Base-by-base conservation (phyloP, 192 early-diverging fungal genomes). In the Anaeromyces robustus region DNA sequence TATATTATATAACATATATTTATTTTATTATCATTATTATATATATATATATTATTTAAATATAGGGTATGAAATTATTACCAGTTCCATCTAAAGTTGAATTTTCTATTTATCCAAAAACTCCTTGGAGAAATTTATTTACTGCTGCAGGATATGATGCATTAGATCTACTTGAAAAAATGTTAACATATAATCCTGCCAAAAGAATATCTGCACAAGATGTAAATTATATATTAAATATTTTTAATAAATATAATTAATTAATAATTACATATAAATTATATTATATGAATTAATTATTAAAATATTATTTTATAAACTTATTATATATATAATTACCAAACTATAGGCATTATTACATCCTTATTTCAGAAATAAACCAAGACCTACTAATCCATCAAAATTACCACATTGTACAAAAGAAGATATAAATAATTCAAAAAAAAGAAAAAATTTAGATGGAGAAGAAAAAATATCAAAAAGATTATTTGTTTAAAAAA, bases 181-280 rank as follows among this genome's bases (percentile, higher is more conserved):
- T 98, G 93, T 83, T 99, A 43, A 83, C 87, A 28, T 98, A 92
- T 86, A 93, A 96, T 83, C 98, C 98, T 5, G 86, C 88, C 14
- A 90, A 92, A 52, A 86, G 98, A 83, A 88, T 94, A 81, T 92
- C 93, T 3, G 92, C 95, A 2, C 86, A 91, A 11, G 92, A 96
- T 77, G 94, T 94, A 82, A 29, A 7, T 2, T 77, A 2, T 37
- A 77, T 12, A 1, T 5, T 31, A 77, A 29, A 52, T 83, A 39
- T 22, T 78, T 14, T 17, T 6, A 30, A 59, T 82, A 29, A 29
- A 79, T 3, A 39, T 78, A 13, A 79, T 29, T 9, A 78, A 12
- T n/a, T n/a, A n/a, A n/a, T n/a, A n/a, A n/a, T n/a, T n/a, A n/a
- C n/a, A n/a, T n/a, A n/a, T n/a, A n/a, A n/a, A n/a, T n/a, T n/a